These are phyloP conservation scores for Ceratobasidium sp. DNA, from an alignment of 1,284 basidiomycete genomes.

Conservation along the genomic window DNA sequence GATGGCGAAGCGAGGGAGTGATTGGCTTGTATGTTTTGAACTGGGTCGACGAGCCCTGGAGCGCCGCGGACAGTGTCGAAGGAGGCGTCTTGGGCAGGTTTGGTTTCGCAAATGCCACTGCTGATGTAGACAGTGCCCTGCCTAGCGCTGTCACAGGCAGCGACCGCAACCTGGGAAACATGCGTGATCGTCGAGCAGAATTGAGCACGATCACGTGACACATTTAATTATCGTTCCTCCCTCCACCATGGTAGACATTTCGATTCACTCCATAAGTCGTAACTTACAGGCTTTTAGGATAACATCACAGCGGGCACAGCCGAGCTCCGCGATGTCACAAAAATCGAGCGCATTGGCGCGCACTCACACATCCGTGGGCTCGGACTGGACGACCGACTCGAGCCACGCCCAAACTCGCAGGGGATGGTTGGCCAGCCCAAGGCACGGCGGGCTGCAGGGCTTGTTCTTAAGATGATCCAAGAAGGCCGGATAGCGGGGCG, in stretches of 20 bases:
- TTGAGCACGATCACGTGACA: conserved; percentile 6
- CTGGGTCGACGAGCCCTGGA: conserved; percentile 58
- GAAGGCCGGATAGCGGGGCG: conserved; percentile 94
- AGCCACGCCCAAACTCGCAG: conserved; percentile 88
- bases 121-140: conserved; percentile 26
- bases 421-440: conserved; percentile 98
- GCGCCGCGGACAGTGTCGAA: conserved; percentile 20
- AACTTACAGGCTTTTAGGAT: conserved; percentile 7
- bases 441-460: conserved; percentile 92
- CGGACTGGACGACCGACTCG: conserved; percentile 90
- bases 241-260: conserved; percentile 8
- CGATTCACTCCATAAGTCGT: not conserved
- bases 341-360: conserved; percentile 97
- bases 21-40: conserved; percentile 94
- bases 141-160: not conserved
- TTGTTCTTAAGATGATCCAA: conserved; percentile 98
- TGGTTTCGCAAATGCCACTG: conserved; percentile 17
- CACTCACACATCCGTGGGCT: conserved; percentile 97
- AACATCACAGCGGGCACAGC: conserved; percentile 76
- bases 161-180: not conserved
- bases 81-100: conserved; percentile 23
- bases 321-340: conserved; percentile 88
- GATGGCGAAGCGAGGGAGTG: conserved; percentile 87
- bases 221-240: not conserved
- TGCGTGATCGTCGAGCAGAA: too few relatives aligned